phyloP scores from a whole-genome alignment of 495 filamentous ascomycete species.

The Xylaria cubensis region DNA sequence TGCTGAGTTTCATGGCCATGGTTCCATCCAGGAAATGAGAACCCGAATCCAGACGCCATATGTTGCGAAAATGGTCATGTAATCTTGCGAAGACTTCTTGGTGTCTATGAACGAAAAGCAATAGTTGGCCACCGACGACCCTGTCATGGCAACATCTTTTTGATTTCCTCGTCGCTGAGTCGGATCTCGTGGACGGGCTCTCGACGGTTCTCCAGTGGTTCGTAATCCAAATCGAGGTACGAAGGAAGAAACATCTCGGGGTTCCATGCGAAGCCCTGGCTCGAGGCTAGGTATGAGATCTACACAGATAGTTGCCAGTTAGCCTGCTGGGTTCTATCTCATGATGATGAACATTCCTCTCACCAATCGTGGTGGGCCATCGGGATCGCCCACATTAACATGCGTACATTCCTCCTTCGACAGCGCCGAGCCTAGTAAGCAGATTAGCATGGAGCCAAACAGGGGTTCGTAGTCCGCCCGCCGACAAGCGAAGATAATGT shows the following conservation, averaged over 20 bases:
- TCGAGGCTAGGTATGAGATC: slow-evolving; percentile 73
- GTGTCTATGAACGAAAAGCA: slow-evolving; percentile 38
- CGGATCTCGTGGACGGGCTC: slow-evolving; percentile 73
- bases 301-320: slow-evolving; percentile 34
- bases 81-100: slow-evolving; percentile 38
- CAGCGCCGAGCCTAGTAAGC: slow-evolving; percentile 61
- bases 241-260: slow-evolving; percentile 68
- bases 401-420: slow-evolving; percentile 71
- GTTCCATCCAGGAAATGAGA: slow-evolving; percentile 41
- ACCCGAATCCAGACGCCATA: slow-evolving; percentile 44
- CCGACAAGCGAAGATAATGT: background rate
- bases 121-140: slow-evolving; percentile 1
- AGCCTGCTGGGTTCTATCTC: slow-evolving; percentile 26
- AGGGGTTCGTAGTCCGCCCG: background rate
- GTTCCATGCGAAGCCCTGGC: slow-evolving; percentile 76
- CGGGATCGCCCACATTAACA: slow-evolving; percentile 68
- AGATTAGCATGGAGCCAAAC: slow-evolving; percentile 26
- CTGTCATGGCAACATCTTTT: slow-evolving; percentile 60
- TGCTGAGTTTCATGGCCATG: slow-evolving; percentile 28
- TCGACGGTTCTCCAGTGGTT: slow-evolving; percentile 66
- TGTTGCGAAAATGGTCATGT: slow-evolving; percentile 43
- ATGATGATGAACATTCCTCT: slow-evolving; percentile 32
- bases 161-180: slow-evolving; percentile 68
- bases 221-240: slow-evolving; percentile 62
- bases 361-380: slow-evolving; percentile 68